Percentiles rank a stretch among this genome's conserved stretches.
Evolutionary conservation across 75 land plant genomes (phyloP).

Genomic region (Sequoia sempervirens): DNA sequence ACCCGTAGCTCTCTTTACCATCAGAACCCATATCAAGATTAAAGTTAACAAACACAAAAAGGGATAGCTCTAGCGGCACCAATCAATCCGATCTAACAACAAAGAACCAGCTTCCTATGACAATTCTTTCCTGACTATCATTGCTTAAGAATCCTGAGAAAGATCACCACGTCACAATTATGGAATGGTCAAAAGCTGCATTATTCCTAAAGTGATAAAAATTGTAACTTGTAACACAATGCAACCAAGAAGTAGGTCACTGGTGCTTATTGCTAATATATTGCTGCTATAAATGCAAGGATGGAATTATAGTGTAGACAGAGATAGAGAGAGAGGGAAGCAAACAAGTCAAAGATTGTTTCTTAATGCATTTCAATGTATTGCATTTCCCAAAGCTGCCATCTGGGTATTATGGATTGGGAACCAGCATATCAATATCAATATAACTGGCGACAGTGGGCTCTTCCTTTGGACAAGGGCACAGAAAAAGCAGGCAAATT

Average conservation of each 20-base stretch:
- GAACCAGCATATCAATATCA: not conserved
- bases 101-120: not conserved
- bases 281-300: not conserved
- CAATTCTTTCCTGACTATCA: not conserved
- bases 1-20: slow-evolving; percentile 4
- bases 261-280: no score
- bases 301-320: slow-evolving; percentile 1
- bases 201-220: not conserved
- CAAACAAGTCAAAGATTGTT: not conserved
- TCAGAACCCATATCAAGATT: not conserved
- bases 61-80: not conserved
- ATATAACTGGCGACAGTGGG: slow-evolving; percentile 10
- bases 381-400: slow-evolving; percentile 9
- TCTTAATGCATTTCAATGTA: not conserved
- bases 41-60: not conserved
- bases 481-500: not conserved
- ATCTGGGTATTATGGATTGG: not conserved
- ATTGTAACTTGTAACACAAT: not conserved
- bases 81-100: slow-evolving; percentile 8
- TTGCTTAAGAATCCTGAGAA: not conserved
- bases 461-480: slow-evolving; percentile 9
- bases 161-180: not conserved
- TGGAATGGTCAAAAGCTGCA: slow-evolving; percentile 6
- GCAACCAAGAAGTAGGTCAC: not conserved
- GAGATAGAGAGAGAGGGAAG: not conserved